phyloP scores from a whole-genome alignment of 2,329 filamentous ascomycete genomes.

The Fusarium sp. region DNA sequence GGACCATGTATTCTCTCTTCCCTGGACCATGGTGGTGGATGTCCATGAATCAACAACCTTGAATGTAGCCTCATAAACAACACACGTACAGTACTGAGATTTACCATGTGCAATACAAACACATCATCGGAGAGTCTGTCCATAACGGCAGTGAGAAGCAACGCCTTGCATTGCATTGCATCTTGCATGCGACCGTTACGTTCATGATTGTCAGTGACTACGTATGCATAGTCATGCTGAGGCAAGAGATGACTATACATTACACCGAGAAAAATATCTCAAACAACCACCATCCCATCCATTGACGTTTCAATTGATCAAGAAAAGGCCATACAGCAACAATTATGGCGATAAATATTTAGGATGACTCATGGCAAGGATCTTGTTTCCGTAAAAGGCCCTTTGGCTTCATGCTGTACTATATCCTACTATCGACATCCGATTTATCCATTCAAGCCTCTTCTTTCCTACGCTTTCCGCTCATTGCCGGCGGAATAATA shows the following conservation, averaged over 20 bases:
- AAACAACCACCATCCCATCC: neutral
- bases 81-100: no score
- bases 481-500: conserved; percentile 30
- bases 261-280: conserved; percentile 6
- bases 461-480: conserved; percentile 41
- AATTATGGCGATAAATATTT: neutral
- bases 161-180: neutral
- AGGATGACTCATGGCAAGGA: conserved; percentile 17
- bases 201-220: conserved; percentile 9
- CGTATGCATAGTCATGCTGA: conserved; percentile 23
- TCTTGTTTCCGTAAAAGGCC: conserved; percentile 37
- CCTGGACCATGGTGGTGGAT: conserved; percentile 7
- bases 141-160: conserved; percentile 13
- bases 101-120: neutral
- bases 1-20: neutral
- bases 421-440: neutral
- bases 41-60: conserved; percentile 10
- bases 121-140: neutral
- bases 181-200: conserved; percentile 26
- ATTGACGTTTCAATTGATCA: neutral
- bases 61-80: neutral
- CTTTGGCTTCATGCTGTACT: neutral
- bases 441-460: conserved; percentile 13
- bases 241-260: conserved; percentile 29
- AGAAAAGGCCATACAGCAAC: neutral